These are phyloP conservation scores for Coemansia sp. DNA, from an alignment of 192 early-diverging fungal species.

Conservation along the genomic window DNA sequence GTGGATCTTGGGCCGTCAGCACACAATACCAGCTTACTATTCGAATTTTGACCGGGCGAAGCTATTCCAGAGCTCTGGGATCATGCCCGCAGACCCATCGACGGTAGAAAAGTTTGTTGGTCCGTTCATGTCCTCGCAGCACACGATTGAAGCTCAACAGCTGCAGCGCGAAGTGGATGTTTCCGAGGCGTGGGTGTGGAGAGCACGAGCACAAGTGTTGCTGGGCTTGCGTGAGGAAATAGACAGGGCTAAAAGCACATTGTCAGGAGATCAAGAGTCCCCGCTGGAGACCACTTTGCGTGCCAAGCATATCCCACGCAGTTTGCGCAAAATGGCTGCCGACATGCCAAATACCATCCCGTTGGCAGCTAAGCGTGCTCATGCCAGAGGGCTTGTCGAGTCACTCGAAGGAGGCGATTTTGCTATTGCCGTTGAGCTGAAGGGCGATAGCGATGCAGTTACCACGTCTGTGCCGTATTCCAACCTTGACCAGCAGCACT, in stretches of 20 bases:
- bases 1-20: slow-evolving; percentile 60
- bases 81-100: slow-evolving; percentile 61
- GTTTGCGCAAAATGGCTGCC: slow-evolving; percentile 57
- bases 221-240: slow-evolving; percentile 57
- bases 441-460: slow-evolving; percentile 11
- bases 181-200: slow-evolving; percentile 70
- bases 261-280: slow-evolving; percentile 11
- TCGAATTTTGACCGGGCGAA: slow-evolving; percentile 59
- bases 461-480: slow-evolving; percentile 39
- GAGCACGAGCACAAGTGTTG: slow-evolving; percentile 63
- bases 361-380: slow-evolving; percentile 53
- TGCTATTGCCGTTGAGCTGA: slow-evolving; percentile 54
- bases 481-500: slow-evolving; percentile 39
- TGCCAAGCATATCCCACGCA: slow-evolving; percentile 45
- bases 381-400: slow-evolving; percentile 46
- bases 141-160: slow-evolving; percentile 26
- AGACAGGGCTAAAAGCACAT: slow-evolving; percentile 18
- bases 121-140: slow-evolving; percentile 39
- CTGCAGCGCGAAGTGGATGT: slow-evolving; percentile 47
- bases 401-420: slow-evolving; percentile 56
- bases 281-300: slow-evolving; percentile 30
- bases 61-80: slow-evolving; percentile 61
- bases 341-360: slow-evolving; percentile 59
- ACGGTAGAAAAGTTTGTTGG: slow-evolving; percentile 62
- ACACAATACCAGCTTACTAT: slow-evolving; percentile 60